Evolutionary conservation across 768 basidiomycete species (phyloP).

Genomic region (Inosperma sp.): DNA sequence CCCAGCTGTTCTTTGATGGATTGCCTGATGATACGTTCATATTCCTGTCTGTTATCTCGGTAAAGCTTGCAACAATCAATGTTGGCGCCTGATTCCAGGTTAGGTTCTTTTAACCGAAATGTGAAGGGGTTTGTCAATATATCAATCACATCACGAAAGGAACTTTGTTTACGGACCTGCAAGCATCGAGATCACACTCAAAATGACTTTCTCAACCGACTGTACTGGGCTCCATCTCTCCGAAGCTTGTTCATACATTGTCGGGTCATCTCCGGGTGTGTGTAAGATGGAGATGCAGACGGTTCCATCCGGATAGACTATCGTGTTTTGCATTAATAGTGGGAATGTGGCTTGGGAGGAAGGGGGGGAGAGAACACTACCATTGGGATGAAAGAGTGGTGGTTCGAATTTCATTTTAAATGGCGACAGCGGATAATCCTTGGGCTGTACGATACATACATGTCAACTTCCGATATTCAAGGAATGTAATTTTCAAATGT

Average conservation of each 20-base stretch:
- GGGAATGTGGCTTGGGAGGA: background rate
- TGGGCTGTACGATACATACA: constrained; percentile 46
- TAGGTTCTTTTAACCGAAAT: constrained; percentile 62
- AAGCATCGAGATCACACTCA: constrained; percentile 96
- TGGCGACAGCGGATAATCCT: constrained; percentile 94
- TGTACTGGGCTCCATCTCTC: constrained; percentile 99
- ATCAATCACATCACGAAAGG: constrained; percentile 7
- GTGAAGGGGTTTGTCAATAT: constrained; percentile 17
- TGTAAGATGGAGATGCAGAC: constrained; percentile 99
- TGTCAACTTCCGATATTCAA: constrained; percentile 8
- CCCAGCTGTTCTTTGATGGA: constrained; percentile 86
- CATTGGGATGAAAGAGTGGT: constrained; percentile 95
- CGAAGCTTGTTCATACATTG: constrained; percentile 90
- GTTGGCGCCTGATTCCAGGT: constrained; percentile 95
- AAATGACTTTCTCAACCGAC: constrained; percentile 92
- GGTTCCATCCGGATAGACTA: constrained; percentile 93
- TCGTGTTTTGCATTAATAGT: background rate
- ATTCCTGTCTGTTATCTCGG: constrained; percentile 83
- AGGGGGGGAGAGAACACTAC: constrained; percentile 37
- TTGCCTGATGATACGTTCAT: constrained; percentile 79
- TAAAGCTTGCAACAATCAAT: constrained; percentile 97
- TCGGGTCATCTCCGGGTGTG: constrained; percentile 87
- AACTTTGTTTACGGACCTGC: constrained; percentile 55
- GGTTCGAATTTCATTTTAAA: constrained; percentile 99
- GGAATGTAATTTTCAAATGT: constrained; percentile 28